These are phyloP conservation scores for Ophiostoma australiae DNA, from an alignment of 2,329 filamentous ascomycete genomes.

Conservation along the genomic window DNA sequence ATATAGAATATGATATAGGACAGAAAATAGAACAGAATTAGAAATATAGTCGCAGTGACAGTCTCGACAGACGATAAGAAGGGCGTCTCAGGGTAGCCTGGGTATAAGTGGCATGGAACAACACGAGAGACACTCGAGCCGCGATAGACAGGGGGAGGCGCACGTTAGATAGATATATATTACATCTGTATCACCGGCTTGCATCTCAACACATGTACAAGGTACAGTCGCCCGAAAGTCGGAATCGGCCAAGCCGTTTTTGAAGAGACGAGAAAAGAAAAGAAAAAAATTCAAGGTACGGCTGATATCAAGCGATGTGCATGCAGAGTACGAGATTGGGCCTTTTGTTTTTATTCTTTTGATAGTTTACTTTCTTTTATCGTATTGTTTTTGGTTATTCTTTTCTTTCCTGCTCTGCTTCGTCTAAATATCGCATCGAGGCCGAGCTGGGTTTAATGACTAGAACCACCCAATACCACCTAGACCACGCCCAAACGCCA, in stretches of 20 bases:
- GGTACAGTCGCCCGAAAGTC: not conserved
- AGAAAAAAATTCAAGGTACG: not conserved
- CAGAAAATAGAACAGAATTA: not conserved
- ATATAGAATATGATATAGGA: not conserved
- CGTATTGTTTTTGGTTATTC: too few species aligned
- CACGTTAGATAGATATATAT: slow-evolving; percentile 3
- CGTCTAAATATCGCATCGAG: not conserved
- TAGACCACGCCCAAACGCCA: not conserved
- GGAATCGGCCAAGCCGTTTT: slow-evolving; percentile 10
- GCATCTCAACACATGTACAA: not conserved
- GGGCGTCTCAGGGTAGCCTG: not conserved
- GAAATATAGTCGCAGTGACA: slow-evolving; percentile 1
- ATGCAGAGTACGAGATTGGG: not conserved
- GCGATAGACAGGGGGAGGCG: slow-evolving; percentile 3
- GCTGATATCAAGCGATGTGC: not conserved
- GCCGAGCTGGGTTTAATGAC: not conserved
- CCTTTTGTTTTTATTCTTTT: not conserved
- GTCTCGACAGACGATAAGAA: slow-evolving; percentile 4
- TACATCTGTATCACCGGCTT: not conserved
- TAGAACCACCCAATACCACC: slow-evolving; percentile 6
- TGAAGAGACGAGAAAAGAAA: not conserved
- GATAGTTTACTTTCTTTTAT: not conserved
- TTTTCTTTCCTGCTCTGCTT: not conserved
- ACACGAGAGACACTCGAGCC: not conserved
- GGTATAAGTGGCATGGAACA: not conserved